phyloP scores from a whole-genome alignment of 1,284 basidiomycete genomes.

The Ganoderma lingzhi region DNA sequence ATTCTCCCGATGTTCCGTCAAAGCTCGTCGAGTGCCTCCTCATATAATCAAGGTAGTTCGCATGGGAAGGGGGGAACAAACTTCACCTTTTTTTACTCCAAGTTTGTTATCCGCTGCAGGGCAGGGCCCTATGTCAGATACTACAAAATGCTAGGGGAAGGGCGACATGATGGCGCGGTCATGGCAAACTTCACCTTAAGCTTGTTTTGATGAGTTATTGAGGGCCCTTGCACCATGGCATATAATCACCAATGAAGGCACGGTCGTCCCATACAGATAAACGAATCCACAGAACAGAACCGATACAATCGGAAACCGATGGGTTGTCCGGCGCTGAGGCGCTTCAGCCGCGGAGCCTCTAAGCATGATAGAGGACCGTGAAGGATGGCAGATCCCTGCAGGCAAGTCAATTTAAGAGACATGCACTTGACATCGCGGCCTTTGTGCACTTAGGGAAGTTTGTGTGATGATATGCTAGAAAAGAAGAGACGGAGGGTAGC shows the following conservation, averaged over 20 bases:
- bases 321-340: too few relatives aligned
- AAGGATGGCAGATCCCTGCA: slow-evolving; percentile 78
- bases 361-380: slow-evolving; percentile 66
- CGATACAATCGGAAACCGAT: too few relatives aligned
- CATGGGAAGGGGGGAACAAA: too few relatives aligned
- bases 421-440: not conserved
- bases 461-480: not conserved
- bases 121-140: too few relatives aligned
- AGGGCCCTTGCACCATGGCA: not conserved
- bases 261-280: slow-evolving; percentile 90
- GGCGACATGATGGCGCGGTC: too few relatives aligned
- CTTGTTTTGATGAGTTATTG: too few relatives aligned
- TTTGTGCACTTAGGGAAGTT: not conserved
- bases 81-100: too few relatives aligned
- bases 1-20: too few relatives aligned
- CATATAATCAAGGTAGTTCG: too few relatives aligned
- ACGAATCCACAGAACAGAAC: slow-evolving; percentile 63
- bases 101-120: too few relatives aligned
- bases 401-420: not conserved
- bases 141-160: too few relatives aligned
- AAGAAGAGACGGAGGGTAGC: not conserved
- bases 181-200: not conserved
- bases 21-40: too few relatives aligned
- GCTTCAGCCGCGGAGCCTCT: not conserved
- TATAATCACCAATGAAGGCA: slow-evolving; percentile 43